These are phyloP conservation scores for Novymonas esmeraldas DNA, from an alignment of 208 protist genomes.

Conservation along the genomic window DNA sequence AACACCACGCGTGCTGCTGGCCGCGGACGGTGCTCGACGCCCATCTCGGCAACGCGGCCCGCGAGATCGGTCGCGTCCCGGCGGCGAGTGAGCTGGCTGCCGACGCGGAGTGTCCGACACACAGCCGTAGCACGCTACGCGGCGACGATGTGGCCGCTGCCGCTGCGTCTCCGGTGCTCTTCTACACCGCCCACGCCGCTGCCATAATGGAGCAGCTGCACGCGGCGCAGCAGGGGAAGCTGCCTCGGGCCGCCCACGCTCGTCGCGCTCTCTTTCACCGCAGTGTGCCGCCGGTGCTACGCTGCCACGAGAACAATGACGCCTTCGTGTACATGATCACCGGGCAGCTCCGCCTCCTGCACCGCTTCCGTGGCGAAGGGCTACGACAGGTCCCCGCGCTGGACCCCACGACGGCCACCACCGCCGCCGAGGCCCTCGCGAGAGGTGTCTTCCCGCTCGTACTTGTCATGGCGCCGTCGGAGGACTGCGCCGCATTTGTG, in stretches of 20 bases:
- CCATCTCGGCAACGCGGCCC: slow-evolving; percentile 15
- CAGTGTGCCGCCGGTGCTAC: slow-evolving; percentile 39
- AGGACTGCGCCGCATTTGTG: slow-evolving; percentile 14
- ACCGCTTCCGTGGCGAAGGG: background rate
- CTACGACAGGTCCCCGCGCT: too few species aligned
- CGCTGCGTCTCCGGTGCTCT: too few species aligned
- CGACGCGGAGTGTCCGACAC: background rate
- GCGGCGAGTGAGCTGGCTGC: background rate
- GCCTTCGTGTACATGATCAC: slow-evolving; percentile 17
- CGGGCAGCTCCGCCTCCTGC: slow-evolving; percentile 12
- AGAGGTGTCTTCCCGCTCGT: slow-evolving; percentile 25
- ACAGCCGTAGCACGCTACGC: background rate
- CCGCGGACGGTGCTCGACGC: slow-evolving; percentile 54
- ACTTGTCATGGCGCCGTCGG: slow-evolving; percentile 21
- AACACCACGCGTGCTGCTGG: slow-evolving; percentile 66
- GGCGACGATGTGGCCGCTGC: background rate
- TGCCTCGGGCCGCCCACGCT: slow-evolving; percentile 19
- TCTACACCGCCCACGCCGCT: slow-evolving; percentile 2
- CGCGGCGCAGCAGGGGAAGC: slow-evolving; percentile 23
- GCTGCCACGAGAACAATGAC: slow-evolving; percentile 23
- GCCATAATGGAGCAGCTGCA: slow-evolving; percentile 21
- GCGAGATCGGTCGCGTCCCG: background rate
- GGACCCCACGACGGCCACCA: too few species aligned
- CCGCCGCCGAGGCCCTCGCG: slow-evolving; percentile 5
- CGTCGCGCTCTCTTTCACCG: slow-evolving; percentile 45